phyloP scores from a whole-genome alignment of 805 yeast genomes.

The Wickerhamiella kazuoi region DNA sequence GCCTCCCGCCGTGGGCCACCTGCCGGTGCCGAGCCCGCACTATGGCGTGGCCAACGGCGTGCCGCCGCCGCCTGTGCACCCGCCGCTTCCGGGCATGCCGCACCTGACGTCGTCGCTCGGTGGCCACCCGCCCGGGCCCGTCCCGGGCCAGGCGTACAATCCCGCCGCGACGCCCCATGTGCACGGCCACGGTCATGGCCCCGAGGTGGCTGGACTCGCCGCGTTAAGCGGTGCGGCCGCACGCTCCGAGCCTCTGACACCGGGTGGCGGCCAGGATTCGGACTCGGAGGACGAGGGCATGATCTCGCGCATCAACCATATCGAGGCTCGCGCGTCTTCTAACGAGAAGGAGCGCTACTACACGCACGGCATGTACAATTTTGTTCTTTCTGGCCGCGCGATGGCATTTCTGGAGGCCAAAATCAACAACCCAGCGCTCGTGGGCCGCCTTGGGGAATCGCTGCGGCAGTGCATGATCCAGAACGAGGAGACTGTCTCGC shows the following conservation, averaged over 20 bases:
- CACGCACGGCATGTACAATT: background rate
- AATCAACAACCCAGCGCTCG: background rate
- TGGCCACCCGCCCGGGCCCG: background rate
- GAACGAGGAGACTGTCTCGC: background rate
- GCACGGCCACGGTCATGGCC: no score
- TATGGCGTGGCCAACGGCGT: no score
- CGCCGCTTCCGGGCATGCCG: background rate
- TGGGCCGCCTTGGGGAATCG: background rate
- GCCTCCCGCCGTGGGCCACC: background rate
- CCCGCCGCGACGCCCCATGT: no score
- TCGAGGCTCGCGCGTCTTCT: background rate
- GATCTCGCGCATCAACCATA: background rate
- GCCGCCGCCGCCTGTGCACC: background rate
- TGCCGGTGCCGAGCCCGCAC: background rate
- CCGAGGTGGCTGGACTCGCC: background rate
- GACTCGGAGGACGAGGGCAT: slow-evolving; percentile 1
- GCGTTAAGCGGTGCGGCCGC: background rate
- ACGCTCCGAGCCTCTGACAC: background rate
- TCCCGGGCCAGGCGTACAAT: background rate
- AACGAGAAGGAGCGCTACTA: slow-evolving; percentile 4
- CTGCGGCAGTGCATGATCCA: background rate
- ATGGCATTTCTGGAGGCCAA: background rate
- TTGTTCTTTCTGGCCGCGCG: background rate
- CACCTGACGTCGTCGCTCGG: background rate
- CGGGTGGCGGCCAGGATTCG: background rate